Evolutionary conservation across 208 protist genomes (phyloP), one percentile per base, ranked within the genome.

Genomic region (Zelonia costaricensis): DNA sequence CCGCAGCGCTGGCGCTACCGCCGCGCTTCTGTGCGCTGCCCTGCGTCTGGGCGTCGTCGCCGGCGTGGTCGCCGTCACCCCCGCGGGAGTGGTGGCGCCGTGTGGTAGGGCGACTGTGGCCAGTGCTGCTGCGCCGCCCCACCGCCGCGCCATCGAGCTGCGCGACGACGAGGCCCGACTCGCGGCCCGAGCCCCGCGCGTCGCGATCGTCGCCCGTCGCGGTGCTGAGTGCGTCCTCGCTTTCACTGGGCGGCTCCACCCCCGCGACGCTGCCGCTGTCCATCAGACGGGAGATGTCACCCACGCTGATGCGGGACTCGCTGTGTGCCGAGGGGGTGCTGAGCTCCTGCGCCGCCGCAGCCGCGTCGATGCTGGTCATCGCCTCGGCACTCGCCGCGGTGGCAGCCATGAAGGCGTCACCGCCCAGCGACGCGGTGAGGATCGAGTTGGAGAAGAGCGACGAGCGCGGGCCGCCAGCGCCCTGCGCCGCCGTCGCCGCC

Each of bases 271-370:
- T 64, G 23, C 27, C 15, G 52, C 45, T 40, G 52, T 60, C 65
- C 46, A 61, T 38, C 18, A 92, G 73, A 15, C 66, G 73, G 0
- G 73, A 49, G 54, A 92, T 84, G 51, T 68, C 63, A 13, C 52
- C 69, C 7, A 88, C 75, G 54, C 76, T 91, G 40, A 90, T 90
- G 42, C 74, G 40, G 7, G 81, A 84, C 36, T 51, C 22, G 63
- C 76, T 86, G 53, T 86, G 75, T 5, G 53, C 42, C 15, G 56
- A 56, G 16, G 28, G 39, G n/a, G 20, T 35, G 35, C 5, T 35
- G 22, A 35, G 18, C 33, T 27, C 54, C 12, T 62, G 51, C 12
- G 22, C 22, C 25, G 25, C 1, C 10, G 12, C 46, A 15, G 36
- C 30, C 20, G 35, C 10, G 12, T 2, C 55, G n/a, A n/a, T n/a